Evolutionary conservation across 139 green algal species (phyloP), one percentile per base, ranked within the genome.

Genomic region (Ettlia oleoabundans): DNA sequence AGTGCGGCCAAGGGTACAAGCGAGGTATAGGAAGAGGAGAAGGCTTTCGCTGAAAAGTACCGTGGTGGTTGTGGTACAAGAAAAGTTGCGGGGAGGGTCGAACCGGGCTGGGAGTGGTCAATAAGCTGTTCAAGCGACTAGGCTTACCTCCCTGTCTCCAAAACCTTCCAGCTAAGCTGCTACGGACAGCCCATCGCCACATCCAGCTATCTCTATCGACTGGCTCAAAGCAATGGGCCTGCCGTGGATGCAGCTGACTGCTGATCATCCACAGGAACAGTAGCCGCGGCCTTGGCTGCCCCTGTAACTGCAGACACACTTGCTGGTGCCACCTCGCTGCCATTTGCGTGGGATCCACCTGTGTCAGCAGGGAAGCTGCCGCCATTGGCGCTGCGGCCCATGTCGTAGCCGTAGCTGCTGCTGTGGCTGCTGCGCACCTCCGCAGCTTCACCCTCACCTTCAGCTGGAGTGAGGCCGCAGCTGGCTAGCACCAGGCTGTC

Each of bases 401-500:
- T 5, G 18, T 22, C 55, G 21, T 65, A 32, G 55, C 21, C 55
- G 21, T 32, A n/a, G 55, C 55, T 15, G 47, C 47, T 58, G 47
- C 47, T 22, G 21, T 32, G 21, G 55, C 55, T n/a, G 55, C 55
- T 28, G 18, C 55, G 18, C 18, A n/a, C 9, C 21, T n/a, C 21
- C 18, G 18, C 30, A 9, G 47, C 47, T 58, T 10, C 47, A n/a
- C n/a, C n/a, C 47, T 58, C 47, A 24, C 18, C 15, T 5, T 65
- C 55, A 9, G 18, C 21, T 32, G 55, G 30, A n/a, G 18, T 65
- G 5, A 65, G 55, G 5, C 18, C 55, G 55, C 55, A 65, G 55
- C 55, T 65, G 55, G 15, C 55, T n/a, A 74, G 51, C 32, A 85
- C 84, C 58, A 78, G 51, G 8, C 47, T 7, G 24, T 88, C 74